Evolutionary conservation across 2,329 filamentous ascomycete species (phyloP), one percentile per base, ranked within the genome.

Genomic region (Daldinia sp.): DNA sequence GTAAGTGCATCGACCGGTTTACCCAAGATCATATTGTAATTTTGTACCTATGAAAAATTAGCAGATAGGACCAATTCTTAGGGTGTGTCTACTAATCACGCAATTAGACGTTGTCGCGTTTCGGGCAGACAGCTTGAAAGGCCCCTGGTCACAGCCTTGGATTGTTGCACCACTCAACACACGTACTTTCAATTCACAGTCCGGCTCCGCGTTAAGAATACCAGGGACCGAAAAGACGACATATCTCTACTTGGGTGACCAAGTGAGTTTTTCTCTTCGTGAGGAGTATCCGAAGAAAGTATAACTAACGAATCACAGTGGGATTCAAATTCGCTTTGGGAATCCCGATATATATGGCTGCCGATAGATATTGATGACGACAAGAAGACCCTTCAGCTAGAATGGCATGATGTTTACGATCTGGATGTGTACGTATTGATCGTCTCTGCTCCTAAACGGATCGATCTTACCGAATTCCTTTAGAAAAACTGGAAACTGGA

Each of bases 371-470:
- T 85, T 39, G 79, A 85, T 59, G 83, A 86, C 58, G 68, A 77
- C 0, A 81, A 81, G 69, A 84, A 85, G 63, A 79, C 78, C 0
- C 77, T 86, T 2, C 69, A 79, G 2, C 57, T 86, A 0, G 77
- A 79, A 11, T 86, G 84, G 84, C 74, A 85, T 58, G 83, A 87
- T 58, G 75, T 87, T 5, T 87, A 86, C 57, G 84, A 86, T 60
- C 74, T 87, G 0, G 72, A 86, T 57, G 80, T 85, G 73, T 75
- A 70, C 56, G 73, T 49, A 19, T 35, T 15, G 71, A 76, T 69
- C 19, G 67, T 61, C 8, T 1, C 1, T 3, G 34, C 1, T 23
- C 34, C 17, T 29, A 11, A 10, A 17, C 19, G 5, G 13, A 39
- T 13, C 3, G 11, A 59, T 4, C 61, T 49, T 49, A 54, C 56